Evolutionary conservation across 164 flowering plant species (phyloP), one percentile per base, ranked within the genome.

Genomic region (Tinospora cordifolia): DNA sequence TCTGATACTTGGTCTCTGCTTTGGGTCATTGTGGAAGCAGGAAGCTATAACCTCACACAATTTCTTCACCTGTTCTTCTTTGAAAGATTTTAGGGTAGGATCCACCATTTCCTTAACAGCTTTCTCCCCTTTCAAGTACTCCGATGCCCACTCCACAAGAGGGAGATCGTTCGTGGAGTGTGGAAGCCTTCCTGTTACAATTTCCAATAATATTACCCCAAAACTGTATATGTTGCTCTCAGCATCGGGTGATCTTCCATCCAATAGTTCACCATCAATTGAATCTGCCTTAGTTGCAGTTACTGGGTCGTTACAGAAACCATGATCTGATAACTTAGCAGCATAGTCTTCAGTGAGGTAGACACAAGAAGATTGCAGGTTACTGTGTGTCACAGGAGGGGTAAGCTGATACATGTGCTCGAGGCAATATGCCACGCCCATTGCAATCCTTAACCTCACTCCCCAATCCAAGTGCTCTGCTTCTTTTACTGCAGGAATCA

Each of bases 341-440:
- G 93, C 97, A 75, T 86, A 88, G 75, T 90, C 97, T 78, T 90
- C 93, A 26, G 93, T 83, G 19, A 89, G 84, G 69, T 79, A 85
- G 30, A 90, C 66, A 34, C 82, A 75, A 2, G 87, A 83, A n/a
- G 97, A 85, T 24, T 77, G 77, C 47, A 90, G 77, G 69, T 87
- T 80, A 65, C 64, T 72, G 17, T 79, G 90, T 38, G 74, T 34
- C 63, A 87, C 57, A 8, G 91, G 90, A 63, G 91, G 93, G 60
- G 47, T 72, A 60, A 86, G 81, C 66, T 85, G 86, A 78, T 90
- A 93, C 89, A 90, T 81, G 73, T 87, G 72, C 64, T 90, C 90
- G 11, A 90, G 86, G 80, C 93, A 88, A 75, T 86, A 90, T 7
- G 92, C 85, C 65, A 87, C 83, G 25, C 97, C 97, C 92, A 87